Conservation (phyloP, 2,329 filamentous ascomycete species). For the Sclerotinia sclerotiorum region DNA sequence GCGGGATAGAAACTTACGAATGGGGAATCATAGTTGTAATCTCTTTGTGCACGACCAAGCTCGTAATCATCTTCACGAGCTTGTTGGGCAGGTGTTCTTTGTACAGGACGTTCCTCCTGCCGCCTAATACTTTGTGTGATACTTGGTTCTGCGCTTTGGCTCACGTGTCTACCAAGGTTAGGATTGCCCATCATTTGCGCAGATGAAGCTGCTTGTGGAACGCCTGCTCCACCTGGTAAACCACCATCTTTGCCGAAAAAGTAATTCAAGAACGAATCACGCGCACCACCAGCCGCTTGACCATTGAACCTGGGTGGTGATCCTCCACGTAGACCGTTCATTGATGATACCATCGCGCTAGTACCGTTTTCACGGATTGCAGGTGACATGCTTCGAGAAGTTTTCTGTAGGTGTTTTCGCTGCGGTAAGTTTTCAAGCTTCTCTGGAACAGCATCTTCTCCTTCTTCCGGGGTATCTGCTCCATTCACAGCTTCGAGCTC, state of each 20-base stretch:
- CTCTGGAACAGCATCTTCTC: constrained; percentile 48
- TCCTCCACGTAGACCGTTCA: constrained; percentile 64
- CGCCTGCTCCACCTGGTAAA: constrained; percentile 45
- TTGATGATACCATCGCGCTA: constrained; percentile 58
- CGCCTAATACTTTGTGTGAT: constrained; percentile 82
- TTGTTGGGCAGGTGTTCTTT: constrained; percentile 51
- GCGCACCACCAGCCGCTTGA: constrained; percentile 60
- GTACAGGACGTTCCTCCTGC: constrained; percentile 51
- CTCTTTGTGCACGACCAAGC: constrained; percentile 38
- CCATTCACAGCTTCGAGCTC: constrained; percentile 77
- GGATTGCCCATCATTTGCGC: constrained; percentile 35
- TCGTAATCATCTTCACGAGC: constrained; percentile 46
- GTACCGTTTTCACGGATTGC: constrained; percentile 68
- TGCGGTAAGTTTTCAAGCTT: constrained; percentile 58
- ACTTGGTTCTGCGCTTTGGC: constrained; percentile 74
- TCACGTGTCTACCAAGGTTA: constrained; percentile 64
- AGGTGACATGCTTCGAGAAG: constrained; percentile 80
- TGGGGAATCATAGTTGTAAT: constrained; percentile 46
- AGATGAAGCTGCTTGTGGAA: constrained; percentile 40
- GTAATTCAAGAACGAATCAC: constrained; percentile 95
- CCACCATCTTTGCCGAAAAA: constrained; percentile 96
- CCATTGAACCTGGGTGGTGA: constrained; percentile 64
- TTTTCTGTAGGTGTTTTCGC: constrained; percentile 53
- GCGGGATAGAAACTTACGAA: constrained; percentile 46
- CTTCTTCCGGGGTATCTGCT: constrained; percentile 63